phyloP scores from a whole-genome alignment of 2,329 filamentous ascomycete genomes.

The Graphilbum sp. region DNA sequence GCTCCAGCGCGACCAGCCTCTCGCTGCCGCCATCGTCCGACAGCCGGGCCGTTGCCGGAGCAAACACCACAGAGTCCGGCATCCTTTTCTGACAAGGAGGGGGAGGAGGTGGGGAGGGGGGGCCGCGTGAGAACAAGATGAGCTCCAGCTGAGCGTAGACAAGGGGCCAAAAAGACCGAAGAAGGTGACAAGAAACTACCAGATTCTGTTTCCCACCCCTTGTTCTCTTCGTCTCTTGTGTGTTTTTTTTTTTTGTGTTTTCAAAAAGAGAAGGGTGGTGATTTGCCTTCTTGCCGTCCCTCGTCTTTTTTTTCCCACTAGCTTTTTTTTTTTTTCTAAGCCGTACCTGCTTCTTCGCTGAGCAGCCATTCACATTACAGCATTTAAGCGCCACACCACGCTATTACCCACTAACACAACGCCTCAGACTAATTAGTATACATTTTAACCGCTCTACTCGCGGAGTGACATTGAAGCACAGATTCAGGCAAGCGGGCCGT shows the following conservation, averaged over 20 bases:
- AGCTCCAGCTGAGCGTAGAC: neutral
- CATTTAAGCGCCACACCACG: too few relatives aligned
- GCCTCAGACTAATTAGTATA: too few relatives aligned
- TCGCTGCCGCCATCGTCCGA: conserved; percentile 31
- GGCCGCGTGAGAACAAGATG: neutral
- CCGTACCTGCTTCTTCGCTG: neutral
- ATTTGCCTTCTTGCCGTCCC: neutral
- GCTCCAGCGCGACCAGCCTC: conserved; percentile 68
- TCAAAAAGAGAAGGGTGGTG: neutral
- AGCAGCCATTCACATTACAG: too few relatives aligned
- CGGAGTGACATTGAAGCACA: too few relatives aligned
- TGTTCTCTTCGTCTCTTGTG: neutral
- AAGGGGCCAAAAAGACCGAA: neutral
- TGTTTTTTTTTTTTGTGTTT: neutral
- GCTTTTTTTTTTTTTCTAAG: neutral
- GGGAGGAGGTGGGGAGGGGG: neutral
- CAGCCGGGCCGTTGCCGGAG: conserved; percentile 45
- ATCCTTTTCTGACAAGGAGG: conserved; percentile 19
- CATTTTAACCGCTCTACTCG: too few relatives aligned
- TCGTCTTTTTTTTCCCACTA: neutral
- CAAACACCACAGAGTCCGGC: conserved; percentile 20
- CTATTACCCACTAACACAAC: too few relatives aligned
- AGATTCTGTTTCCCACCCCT: neutral
- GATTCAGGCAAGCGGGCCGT: too few relatives aligned
- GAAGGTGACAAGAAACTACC: neutral